Percentiles rank a stretch among this genome's conserved stretches.
phyloP scores from a whole-genome alignment of 2,329 filamentous ascomycete species.

The Colletotrichum navitas region DNA sequence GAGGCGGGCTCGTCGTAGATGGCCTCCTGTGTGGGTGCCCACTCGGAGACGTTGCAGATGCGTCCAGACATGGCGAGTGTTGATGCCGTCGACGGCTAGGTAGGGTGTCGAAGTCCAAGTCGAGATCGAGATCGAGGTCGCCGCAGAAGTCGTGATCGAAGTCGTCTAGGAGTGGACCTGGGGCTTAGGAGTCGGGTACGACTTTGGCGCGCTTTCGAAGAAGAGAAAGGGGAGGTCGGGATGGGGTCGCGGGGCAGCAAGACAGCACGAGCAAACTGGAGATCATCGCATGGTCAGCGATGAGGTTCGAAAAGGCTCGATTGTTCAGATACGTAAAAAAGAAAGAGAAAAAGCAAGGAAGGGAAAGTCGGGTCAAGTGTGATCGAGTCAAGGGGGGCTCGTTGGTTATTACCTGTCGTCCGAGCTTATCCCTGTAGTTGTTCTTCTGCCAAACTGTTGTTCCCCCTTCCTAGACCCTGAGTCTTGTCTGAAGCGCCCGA shows the following conservation, averaged over 20 bases:
- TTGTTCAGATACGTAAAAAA: not conserved
- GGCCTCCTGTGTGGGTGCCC: constrained; percentile 59
- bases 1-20: constrained; percentile 51
- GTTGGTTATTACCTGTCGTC: constrained; percentile 34
- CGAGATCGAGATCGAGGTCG: constrained; percentile 2
- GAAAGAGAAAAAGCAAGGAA: not conserved
- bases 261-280: constrained; percentile 21
- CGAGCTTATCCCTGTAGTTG: constrained; percentile 31
- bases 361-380: not conserved
- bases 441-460: not conserved
- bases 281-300: constrained; percentile 38
- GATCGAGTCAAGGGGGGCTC: not conserved
- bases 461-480: constrained; percentile 34
- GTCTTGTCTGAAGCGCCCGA: constrained; percentile 37
- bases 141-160: not conserved
- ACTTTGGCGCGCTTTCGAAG: not conserved
- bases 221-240: constrained; percentile 23
- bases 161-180: not conserved
- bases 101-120: not conserved
- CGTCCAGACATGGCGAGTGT: constrained; percentile 50
- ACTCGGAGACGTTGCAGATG: constrained; percentile 57
- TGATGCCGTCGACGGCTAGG: constrained; percentile 2
- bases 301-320: constrained; percentile 27
- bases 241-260: constrained; percentile 17
- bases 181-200: not conserved